These are phyloP conservation scores for Cyclostephanos tholiformis DNA, from an alignment of 108 stramenopile genomes.

Conservation along the genomic window DNA sequence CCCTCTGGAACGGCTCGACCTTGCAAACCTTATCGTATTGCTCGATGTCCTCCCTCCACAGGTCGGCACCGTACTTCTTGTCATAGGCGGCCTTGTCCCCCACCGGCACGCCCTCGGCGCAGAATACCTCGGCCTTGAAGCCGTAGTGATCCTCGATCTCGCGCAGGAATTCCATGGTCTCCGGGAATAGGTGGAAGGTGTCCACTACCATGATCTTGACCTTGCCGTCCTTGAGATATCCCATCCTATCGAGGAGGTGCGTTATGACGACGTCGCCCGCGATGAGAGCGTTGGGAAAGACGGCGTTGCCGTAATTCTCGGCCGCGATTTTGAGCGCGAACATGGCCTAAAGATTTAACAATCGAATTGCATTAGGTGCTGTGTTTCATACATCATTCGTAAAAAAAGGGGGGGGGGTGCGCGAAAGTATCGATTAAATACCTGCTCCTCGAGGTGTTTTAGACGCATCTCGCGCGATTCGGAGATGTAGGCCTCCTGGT, in stretches of 20 bases:
- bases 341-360: too few relatives aligned
- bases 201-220: conserved; percentile 92
- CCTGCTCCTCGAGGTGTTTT: conserved; percentile 88
- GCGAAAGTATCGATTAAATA: too few relatives aligned
- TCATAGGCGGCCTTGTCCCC: conserved; percentile 90
- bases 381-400: too few relatives aligned
- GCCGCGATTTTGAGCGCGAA: conserved; percentile 86
- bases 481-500: conserved; percentile 86
- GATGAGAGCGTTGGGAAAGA: conserved; percentile 94
- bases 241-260: conserved; percentile 81
- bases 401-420: too few relatives aligned
- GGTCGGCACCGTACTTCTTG: conserved; percentile 90
- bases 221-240: conserved; percentile 79
- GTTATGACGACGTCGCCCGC: conserved; percentile 91
- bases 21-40: conserved; percentile 96
- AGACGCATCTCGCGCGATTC: conserved; percentile 89
- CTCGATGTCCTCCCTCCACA: conserved; percentile 98
- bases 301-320: conserved; percentile 86
- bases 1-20: conserved; percentile 97
- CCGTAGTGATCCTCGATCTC: conserved; percentile 88
- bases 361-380: too few relatives aligned
- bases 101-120: conserved; percentile 85
- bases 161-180: conserved; percentile 87
- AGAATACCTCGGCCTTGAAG: conserved; percentile 95
- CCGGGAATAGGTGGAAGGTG: conserved; percentile 97